Base-by-base conservation (phyloP, 495 filamentous ascomycete genomes). In the Annulohypoxylon bovei region DNA sequence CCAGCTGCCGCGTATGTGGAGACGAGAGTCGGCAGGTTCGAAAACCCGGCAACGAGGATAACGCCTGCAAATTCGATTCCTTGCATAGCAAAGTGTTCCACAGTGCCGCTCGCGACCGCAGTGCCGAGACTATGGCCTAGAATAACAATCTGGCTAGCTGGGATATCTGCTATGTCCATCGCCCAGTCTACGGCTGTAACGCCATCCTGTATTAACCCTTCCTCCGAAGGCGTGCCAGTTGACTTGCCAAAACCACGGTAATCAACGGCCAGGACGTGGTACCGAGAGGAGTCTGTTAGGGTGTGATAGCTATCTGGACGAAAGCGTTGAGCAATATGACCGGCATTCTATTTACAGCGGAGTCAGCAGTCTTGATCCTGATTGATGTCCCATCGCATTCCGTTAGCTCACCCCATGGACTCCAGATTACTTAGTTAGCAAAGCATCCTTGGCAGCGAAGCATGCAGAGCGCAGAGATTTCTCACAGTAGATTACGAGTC, bases 71-170 rank as follows among this genome's bases (percentile, higher is more conserved):
- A 95, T 11, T 86, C 82, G 23, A 82, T 67, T 2, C 79, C 79
- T 54, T 76, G 64, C 39, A 61, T 33, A 62, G 76, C 82, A 67
- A 92, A 94, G 35, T 87, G 84, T 68, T 95, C 90, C 0, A 87
- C 88, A 1, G 92, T 88, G 18, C 85, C 94, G 20, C 88, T 80
- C 12, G 88, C 88, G 1, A 98, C 91, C 1, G 92, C 95, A 7
- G 95, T 97, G 27, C 95, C 95, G 2, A 99, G 88, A 65, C 90
- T 93, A 62, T 97, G 94, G 46, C 94, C 95, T n/a, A 94, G 77
- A 42, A 98, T 82, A 8, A 93, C 87, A 49, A 98, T 97, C 11
- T 88, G 86, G 14, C 86, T 82, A 0, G 94, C 79, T 0, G 91
- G 84, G 22, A 98, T 86, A 18, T 84, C 78, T 16, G 88, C 88